phyloP scores from a whole-genome alignment of 345 rosid genomes.

The Ailanthus altissimus region DNA sequence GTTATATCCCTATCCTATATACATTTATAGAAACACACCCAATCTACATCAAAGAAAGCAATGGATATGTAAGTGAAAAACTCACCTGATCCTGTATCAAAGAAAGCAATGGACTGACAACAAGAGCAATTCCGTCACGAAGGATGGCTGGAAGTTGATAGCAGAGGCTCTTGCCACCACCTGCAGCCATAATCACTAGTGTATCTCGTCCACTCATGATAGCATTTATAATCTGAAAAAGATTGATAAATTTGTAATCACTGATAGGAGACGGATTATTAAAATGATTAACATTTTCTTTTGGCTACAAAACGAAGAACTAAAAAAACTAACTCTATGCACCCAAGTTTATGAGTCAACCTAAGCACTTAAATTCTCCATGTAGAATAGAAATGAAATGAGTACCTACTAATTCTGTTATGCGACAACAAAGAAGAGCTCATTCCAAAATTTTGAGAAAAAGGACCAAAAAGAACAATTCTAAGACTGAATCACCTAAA shows the following conservation, averaged over 20 bases:
- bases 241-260: constrained; percentile 10
- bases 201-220: constrained; percentile 82
- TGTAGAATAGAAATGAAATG: not conserved
- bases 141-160: constrained; percentile 93
- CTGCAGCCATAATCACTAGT: constrained; percentile 95
- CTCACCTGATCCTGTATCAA: constrained; percentile 97
- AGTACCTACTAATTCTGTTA: not conserved
- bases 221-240: constrained; percentile 75
- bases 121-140: constrained; percentile 70
- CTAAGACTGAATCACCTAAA: too few species aligned
- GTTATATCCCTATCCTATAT: too few species aligned
- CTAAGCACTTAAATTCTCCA: not conserved
- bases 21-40: too few species aligned
- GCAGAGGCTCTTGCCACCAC: constrained; percentile 98
- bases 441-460: not conserved
- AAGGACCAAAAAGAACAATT: not conserved
- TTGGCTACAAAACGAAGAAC: too few species aligned
- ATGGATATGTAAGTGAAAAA: too few species aligned
- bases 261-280: not conserved
- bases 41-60: too few species aligned
- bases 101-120: constrained; percentile 91
- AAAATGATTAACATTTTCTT: not conserved
- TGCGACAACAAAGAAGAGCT: not conserved
- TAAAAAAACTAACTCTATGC: too few species aligned
- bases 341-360: not conserved